Base-by-base conservation (phyloP, 306 rosid genomes). In the Cucumis cinereus region DNA sequence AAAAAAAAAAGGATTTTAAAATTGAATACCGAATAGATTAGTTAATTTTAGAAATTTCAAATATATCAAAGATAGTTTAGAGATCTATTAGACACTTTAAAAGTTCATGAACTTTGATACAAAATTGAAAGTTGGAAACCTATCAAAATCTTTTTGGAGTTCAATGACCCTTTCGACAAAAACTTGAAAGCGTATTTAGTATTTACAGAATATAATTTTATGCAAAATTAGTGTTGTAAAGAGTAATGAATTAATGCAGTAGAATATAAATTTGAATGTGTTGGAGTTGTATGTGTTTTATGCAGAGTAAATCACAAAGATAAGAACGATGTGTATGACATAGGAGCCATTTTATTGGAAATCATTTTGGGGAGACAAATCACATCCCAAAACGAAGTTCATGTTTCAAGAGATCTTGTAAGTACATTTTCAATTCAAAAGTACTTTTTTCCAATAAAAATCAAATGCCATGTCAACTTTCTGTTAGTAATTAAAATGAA, bases 271-370 rank as follows among this genome's bases (percentile, higher is more conserved):
- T 50, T 11, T 13, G 38, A 13, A 20, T 40, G 14, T 41, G 22
- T 22, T 45, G n/a, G 36, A 11, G 7, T 43, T 77, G 36, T 56
- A 0, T 36, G 57, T 69, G 11, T 78, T 71, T 76, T 30, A 66
- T 78, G 80, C 87, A 93, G 97, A 83, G 81, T 69, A 38, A 81
- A 82, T 24, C 84, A 86, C 75, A 90, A 67, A 12, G 96, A 88
- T 74, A 90, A 94, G 91, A 85, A 82, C 82, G 96, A 94, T 79
- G 90, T 94, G 70, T 89, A 89, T 69, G 96, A 90, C 84, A 89
- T 92, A 77, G 99, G 99, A 52, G 95, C 88, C 63, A 83, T 94
- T 82, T 80, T 92, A 83, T 87, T 90, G 36, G 99, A 94, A 84
- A 82, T 91, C 83, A 90, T 92, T 82, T 63, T 92, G 52, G 99